A percentile compares a stretch with the other conserved stretches of the same genome.
Conservation (phyloP, 306 rosid genomes). For the Benincasa hispida region DNA sequence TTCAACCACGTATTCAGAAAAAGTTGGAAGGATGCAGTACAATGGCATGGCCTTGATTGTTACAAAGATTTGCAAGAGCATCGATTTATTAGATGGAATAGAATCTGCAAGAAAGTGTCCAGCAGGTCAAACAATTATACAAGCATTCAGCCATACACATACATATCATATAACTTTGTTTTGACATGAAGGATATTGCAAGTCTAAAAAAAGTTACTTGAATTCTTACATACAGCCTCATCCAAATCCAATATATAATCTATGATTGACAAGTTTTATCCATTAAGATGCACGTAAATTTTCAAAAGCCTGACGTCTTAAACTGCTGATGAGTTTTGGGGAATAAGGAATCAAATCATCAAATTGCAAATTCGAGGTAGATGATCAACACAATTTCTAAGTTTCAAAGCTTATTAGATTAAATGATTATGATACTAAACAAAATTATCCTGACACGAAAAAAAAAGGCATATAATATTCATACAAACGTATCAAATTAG, state of each 20-base stretch:
- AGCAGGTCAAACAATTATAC: constrained; percentile 9
- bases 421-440: background rate
- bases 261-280: background rate
- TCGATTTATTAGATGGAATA: constrained; percentile 61
- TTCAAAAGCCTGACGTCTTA: background rate
- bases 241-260: background rate
- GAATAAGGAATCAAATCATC: background rate
- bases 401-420: background rate
- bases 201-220: background rate
- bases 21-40: constrained; percentile 59
- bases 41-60: constrained; percentile 92
- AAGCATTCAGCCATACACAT: background rate
- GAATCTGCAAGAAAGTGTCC: constrained; percentile 48
- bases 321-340: background rate
- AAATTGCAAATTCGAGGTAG: background rate
- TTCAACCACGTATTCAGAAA: constrained; percentile 70
- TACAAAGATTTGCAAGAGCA: constrained; percentile 69
- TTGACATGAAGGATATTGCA: background rate
- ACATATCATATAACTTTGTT: background rate
- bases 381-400: background rate
- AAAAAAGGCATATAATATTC: background rate
- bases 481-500: background rate
- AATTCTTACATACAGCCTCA: background rate
- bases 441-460: background rate
- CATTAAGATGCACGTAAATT: too few species aligned